A percentile compares a stretch with the other conserved stretches of the same genome.
These are phyloP conservation scores for Fusarium sp. DNA, from an alignment of 2,329 filamentous ascomycete genomes.

Conservation along the genomic window DNA sequence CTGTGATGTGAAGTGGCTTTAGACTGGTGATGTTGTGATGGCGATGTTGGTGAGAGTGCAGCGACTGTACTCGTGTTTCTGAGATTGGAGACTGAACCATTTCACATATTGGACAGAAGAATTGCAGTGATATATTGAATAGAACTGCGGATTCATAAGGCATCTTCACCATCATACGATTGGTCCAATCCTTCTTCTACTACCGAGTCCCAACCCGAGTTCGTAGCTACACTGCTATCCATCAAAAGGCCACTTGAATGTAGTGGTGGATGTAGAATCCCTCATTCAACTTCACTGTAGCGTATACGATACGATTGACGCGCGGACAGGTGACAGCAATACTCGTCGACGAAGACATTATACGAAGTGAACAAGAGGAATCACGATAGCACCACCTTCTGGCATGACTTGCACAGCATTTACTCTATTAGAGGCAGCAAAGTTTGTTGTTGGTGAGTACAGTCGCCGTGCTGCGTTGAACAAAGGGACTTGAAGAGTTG, in stretches of 20 bases:
- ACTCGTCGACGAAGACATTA: not conserved
- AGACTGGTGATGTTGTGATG: not conserved
- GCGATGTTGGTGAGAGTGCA: not conserved
- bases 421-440: not conserved
- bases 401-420: not conserved
- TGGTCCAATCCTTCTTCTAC: not conserved
- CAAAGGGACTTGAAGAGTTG: not conserved
- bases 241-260: not conserved
- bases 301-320: not conserved
- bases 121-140: not conserved
- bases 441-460: not conserved
- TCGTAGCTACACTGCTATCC: not conserved
- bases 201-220: accelerated
- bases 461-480: not conserved
- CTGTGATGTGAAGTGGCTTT: not conserved
- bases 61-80: not conserved
- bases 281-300: accelerated
- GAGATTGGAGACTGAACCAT: not conserved
- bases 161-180: too few species aligned
- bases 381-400: not conserved
- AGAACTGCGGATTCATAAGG: not conserved
- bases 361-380: not conserved
- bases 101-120: not conserved
- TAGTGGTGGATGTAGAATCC: too few species aligned
- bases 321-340: not conserved